Evolutionary conservation across 495 filamentous ascomycete species (phyloP).

Genomic region (Wilcoxina mikolae): DNA sequence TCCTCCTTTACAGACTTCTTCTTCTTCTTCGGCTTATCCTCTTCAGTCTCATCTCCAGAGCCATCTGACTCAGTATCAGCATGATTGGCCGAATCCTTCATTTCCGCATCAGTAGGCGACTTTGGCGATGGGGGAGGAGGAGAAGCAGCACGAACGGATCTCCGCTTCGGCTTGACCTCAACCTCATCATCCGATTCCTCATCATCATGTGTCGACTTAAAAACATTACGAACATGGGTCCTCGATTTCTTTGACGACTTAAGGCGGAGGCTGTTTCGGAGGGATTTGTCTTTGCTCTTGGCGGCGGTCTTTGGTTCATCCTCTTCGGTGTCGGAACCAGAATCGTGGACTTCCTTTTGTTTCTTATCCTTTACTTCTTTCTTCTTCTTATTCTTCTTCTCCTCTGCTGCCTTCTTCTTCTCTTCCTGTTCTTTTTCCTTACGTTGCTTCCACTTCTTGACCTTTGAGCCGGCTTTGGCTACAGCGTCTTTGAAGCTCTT

Average conservation of each 20-base stretch:
- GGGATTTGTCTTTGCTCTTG: too few species aligned
- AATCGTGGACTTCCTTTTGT: not conserved
- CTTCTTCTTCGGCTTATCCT: slow-evolving; percentile 4
- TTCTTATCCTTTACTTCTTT: not conserved
- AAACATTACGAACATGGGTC: not conserved
- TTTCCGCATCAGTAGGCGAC: not conserved
- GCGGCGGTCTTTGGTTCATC: slow-evolving; percentile 1
- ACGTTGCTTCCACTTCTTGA: slow-evolving; percentile 29
- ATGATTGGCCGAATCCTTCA: not conserved
- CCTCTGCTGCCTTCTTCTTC: slow-evolving; percentile 11
- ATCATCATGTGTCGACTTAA: not conserved
- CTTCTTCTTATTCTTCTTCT: not conserved
- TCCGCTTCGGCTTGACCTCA: not conserved
- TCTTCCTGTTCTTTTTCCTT: slow-evolving; percentile 12
- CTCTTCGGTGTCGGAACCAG: slow-evolving; percentile 1
- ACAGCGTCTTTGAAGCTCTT: slow-evolving; percentile 28
- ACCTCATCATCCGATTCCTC: slow-evolving; percentile 1
- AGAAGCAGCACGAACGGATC: not conserved
- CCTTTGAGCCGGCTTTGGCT: slow-evolving; percentile 16
- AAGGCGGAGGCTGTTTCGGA: not conserved
- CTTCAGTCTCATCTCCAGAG: slow-evolving; percentile 7
- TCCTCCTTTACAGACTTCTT: slow-evolving; percentile 6
- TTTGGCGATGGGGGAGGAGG: not conserved
- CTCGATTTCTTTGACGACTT: not conserved
- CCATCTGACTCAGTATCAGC: slow-evolving; percentile 7